Evolutionary conservation across 2,329 filamentous ascomycete species (phyloP).

Genomic region (Kalaharituber pfeilii): DNA sequence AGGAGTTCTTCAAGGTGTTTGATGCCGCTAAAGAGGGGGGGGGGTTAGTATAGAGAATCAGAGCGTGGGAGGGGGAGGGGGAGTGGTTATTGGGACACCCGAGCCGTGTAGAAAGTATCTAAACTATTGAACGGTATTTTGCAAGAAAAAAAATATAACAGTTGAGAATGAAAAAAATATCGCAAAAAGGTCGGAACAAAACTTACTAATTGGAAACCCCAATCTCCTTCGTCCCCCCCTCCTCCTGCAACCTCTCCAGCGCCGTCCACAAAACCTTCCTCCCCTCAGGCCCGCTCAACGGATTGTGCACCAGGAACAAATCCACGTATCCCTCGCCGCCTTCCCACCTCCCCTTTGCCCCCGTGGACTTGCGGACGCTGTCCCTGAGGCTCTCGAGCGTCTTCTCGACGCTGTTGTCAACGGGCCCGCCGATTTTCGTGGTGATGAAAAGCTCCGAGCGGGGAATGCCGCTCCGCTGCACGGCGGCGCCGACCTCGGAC

Average conservation of each 20-base stretch:
- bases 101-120: too few relatives aligned
- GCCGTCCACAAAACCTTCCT: slow-evolving; percentile 48
- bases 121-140: too few relatives aligned
- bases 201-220: slow-evolving; percentile 51
- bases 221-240: slow-evolving; percentile 46
- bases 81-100: too few relatives aligned
- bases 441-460: slow-evolving; percentile 49
- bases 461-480: slow-evolving; percentile 39
- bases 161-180: too few relatives aligned
- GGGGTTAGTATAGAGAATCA: not conserved
- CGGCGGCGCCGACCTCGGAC: slow-evolving; percentile 44
- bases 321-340: slow-evolving; percentile 46
- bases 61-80: too few relatives aligned
- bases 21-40: slow-evolving; percentile 30
- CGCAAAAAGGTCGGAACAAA: too few relatives aligned
- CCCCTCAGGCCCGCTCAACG: slow-evolving; percentile 37
- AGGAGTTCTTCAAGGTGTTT: slow-evolving; percentile 53
- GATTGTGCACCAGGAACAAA: slow-evolving; percentile 51
- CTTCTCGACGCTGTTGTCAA: slow-evolving; percentile 37
- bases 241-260: slow-evolving; percentile 42
- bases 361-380: slow-evolving; percentile 46
- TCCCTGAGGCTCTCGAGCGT: slow-evolving; percentile 43
- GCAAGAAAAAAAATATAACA: too few relatives aligned
- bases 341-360: slow-evolving; percentile 23
- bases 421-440: slow-evolving; percentile 44